These are phyloP conservation scores for Bromus sterilis DNA, from an alignment of 176 grass and related monocot genomes.

Conservation along the genomic window DNA sequence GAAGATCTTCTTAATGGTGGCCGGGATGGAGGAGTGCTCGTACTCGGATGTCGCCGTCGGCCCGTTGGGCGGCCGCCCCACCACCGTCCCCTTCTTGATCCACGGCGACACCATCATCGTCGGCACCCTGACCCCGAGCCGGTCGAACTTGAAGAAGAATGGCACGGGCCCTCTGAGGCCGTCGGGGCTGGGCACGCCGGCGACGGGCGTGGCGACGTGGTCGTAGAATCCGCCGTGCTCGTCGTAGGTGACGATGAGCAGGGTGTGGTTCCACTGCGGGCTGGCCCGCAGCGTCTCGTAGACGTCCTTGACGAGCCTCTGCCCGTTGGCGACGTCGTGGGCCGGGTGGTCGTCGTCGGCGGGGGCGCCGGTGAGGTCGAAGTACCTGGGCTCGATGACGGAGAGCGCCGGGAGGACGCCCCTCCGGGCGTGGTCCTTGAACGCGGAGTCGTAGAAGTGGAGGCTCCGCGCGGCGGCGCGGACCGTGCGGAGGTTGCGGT, in stretches of 20 bases:
- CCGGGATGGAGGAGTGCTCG: conserved; percentile 91
- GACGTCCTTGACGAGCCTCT: conserved; percentile 83
- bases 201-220: conserved; percentile 68
- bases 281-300: conserved; percentile 68
- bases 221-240: conserved; percentile 94
- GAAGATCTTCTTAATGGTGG: conserved; percentile 85
- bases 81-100: conserved; percentile 80
- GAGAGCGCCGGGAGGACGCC: conserved; percentile 53
- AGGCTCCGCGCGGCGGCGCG: conserved; percentile 39
- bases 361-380: conserved; percentile 42
- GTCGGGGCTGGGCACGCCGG: conserved; percentile 82
- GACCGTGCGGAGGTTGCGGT: conserved; percentile 55
- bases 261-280: conserved; percentile 79
- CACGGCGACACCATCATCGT: conserved; percentile 85
- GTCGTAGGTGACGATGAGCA: conserved; percentile 80
- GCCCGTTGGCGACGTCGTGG: conserved; percentile 83
- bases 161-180: conserved; percentile 52
- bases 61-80: conserved; percentile 27
- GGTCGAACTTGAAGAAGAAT: conserved; percentile 78
- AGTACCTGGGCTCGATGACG: conserved; percentile 90
- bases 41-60: conserved; percentile 61
- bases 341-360: conserved; percentile 92
- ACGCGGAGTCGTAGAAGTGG: conserved; percentile 49
- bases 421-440: conserved; percentile 42
- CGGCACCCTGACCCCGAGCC: conserved; percentile 75